A percentile compares a stretch with the other conserved stretches of the same genome.
phyloP scores from a whole-genome alignment of 352 stramenopile genomes.

The Globisporangium alternatum region DNA sequence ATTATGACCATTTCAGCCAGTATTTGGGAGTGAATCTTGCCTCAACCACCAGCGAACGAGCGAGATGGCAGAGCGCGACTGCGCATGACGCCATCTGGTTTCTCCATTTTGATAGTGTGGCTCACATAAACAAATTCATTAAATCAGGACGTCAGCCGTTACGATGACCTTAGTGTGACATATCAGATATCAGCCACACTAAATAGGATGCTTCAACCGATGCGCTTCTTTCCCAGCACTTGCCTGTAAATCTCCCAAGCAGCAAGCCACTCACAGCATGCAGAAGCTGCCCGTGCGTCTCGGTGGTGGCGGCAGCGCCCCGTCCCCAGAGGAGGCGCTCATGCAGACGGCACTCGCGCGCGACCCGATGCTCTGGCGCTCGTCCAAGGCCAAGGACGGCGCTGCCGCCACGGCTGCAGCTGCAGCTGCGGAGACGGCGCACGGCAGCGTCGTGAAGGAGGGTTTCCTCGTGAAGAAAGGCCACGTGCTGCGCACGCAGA shows the following conservation, averaged over 20 bases:
- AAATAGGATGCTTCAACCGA: background rate
- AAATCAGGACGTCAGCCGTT: background rate
- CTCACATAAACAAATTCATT: background rate
- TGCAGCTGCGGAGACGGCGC: background rate
- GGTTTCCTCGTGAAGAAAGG: conserved; percentile 54
- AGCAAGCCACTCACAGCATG: background rate
- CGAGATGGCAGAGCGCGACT: background rate
- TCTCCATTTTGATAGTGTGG: background rate
- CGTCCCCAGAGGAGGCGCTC: conserved; percentile 10
- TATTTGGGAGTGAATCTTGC: background rate
- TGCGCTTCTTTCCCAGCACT: conserved; percentile 2
- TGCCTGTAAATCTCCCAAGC: background rate
- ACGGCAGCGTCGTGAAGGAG: conserved; percentile 25
- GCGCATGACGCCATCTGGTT: background rate
- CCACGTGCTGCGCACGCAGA: conserved; percentile 52
- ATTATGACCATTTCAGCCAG: background rate
- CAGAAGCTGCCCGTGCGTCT: background rate
- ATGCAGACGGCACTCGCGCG: conserved; percentile 1
- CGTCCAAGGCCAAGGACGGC: conserved; percentile 11
- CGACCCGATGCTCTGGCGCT: conserved; percentile 18
- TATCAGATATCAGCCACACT: background rate
- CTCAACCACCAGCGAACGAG: background rate
- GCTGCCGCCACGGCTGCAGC: background rate
- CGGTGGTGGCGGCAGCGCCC: background rate
- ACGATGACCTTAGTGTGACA: background rate